These are phyloP conservation scores for Debaryomyces psychrophilus DNA, from an alignment of 1,139 yeast species.

Conservation along the genomic window DNA sequence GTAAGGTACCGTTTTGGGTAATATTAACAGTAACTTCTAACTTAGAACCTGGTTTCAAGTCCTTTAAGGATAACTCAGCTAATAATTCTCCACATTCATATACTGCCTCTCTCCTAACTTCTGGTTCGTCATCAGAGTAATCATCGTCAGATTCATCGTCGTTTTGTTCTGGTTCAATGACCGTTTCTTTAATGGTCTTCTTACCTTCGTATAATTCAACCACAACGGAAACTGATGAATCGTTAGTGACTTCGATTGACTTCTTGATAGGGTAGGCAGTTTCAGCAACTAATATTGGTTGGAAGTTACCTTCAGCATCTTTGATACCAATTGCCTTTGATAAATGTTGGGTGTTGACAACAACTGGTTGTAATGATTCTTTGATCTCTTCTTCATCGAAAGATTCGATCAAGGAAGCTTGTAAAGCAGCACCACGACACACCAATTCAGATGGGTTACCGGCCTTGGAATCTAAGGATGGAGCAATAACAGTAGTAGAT, in stretches of 20 bases:
- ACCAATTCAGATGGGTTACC: constrained; percentile 86
- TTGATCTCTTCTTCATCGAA: constrained; percentile 86
- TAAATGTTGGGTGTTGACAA: constrained; percentile 87
- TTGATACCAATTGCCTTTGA: constrained; percentile 83
- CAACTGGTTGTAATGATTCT: constrained; percentile 84
- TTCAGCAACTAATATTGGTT: constrained; percentile 76
- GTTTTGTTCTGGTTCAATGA: constrained; percentile 61
- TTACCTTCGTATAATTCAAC: constrained; percentile 85
- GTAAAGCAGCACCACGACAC: constrained; percentile 96
- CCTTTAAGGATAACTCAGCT: constrained; percentile 78
- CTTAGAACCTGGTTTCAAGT: constrained; percentile 65
- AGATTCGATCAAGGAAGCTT: constrained; percentile 83
- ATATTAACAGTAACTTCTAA: constrained; percentile 84
- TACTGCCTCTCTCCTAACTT: constrained; percentile 70
- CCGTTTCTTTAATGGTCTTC: constrained; percentile 75
- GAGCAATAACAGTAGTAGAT: constrained; percentile 74
- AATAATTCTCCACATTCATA: constrained; percentile 75
- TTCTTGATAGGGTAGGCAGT: constrained; percentile 93
- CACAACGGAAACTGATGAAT: constrained; percentile 60
- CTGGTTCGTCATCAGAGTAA: constrained; percentile 62
- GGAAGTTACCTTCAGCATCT: constrained; percentile 71
- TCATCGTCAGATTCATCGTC: constrained; percentile 32
- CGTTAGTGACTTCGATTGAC: constrained; percentile 66
- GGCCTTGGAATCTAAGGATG: constrained; percentile 75
- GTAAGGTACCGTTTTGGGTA: constrained; percentile 80